Percentiles rank a stretch among this genome's conserved stretches.
phyloP scores from a whole-genome alignment of 2,329 filamentous ascomycete genomes.

The Chaetomium strumarium region DNA sequence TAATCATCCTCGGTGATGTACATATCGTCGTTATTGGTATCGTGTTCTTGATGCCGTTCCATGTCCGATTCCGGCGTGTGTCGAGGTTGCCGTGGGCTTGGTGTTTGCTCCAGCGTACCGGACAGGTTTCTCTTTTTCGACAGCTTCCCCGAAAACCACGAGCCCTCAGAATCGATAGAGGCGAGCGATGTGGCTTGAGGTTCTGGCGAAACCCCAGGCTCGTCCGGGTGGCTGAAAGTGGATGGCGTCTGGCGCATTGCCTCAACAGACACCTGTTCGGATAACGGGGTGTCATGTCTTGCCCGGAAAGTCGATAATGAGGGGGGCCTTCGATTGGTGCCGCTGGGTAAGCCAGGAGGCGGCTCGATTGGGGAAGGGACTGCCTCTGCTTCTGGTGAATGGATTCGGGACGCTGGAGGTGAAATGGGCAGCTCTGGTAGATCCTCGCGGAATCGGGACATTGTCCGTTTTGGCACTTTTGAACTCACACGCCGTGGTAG shows the following conservation, averaged over 20 bases:
- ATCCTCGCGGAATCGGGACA: slow-evolving; percentile 89
- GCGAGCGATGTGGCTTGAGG: slow-evolving; percentile 78
- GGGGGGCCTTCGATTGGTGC: slow-evolving; percentile 22
- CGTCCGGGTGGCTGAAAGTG: slow-evolving; percentile 35
- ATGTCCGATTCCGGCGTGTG: slow-evolving; percentile 36
- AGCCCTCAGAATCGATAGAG: slow-evolving; percentile 91
- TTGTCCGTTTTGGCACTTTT: slow-evolving; percentile 65
- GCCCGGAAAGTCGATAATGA: slow-evolving; percentile 26
- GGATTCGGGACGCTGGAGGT: slow-evolving; percentile 75
- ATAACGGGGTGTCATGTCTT: slow-evolving; percentile 42
- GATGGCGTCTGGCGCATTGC: slow-evolving; percentile 41
- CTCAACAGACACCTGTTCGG: slow-evolving; percentile 38
- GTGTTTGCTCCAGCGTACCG: slow-evolving; percentile 28
- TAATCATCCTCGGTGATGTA: slow-evolving; percentile 67
- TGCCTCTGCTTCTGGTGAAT: slow-evolving; percentile 63
- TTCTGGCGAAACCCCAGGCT: slow-evolving; percentile 46
- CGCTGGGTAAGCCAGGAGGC: slow-evolving; percentile 16
- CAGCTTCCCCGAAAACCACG: slow-evolving; percentile 80
- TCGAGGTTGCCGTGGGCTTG: slow-evolving; percentile 28
- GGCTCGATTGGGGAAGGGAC: slow-evolving; percentile 26
- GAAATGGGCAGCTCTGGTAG: slow-evolving; percentile 80
- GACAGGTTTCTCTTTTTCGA: slow-evolving; percentile 38
- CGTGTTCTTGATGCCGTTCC: slow-evolving; percentile 37
- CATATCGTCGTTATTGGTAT: slow-evolving; percentile 57
- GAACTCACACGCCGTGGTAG: slow-evolving; percentile 34